A percentile compares a stretch with the other conserved stretches of the same genome.
Conservation (phyloP, 2,329 filamentous ascomycete genomes). For the Ustilaginoidea virens region DNA sequence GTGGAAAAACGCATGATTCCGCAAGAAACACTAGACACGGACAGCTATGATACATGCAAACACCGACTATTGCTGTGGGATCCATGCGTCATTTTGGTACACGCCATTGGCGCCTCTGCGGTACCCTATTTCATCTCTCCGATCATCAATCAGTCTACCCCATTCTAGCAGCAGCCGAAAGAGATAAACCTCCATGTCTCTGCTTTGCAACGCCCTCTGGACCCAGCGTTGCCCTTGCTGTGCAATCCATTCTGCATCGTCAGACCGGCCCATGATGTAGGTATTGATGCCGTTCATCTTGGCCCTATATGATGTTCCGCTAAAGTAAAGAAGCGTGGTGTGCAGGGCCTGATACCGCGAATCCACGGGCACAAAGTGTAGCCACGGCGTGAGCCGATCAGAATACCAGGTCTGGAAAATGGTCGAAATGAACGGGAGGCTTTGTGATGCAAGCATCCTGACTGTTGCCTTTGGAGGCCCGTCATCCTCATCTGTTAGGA, state of each 20-base stretch:
- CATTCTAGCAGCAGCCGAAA: slow-evolving; percentile 68
- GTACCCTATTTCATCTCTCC: slow-evolving; percentile 29
- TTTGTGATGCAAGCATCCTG: slow-evolving; percentile 47
- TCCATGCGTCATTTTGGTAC: slow-evolving; percentile 16
- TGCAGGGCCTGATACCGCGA: slow-evolving; percentile 58
- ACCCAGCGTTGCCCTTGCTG: slow-evolving; percentile 52
- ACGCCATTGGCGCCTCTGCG: slow-evolving; percentile 13
- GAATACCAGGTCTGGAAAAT: slow-evolving; percentile 72
- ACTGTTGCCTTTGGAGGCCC: slow-evolving; percentile 47
- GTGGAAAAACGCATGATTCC: no score
- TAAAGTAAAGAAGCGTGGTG: slow-evolving; percentile 60
- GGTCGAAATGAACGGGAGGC: slow-evolving; percentile 54
- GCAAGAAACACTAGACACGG: no score
- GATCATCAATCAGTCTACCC: slow-evolving; percentile 52
- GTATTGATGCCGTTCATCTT: slow-evolving; percentile 28
- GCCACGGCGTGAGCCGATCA: slow-evolving; percentile 57
- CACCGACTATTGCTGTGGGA: slow-evolving; percentile 4
- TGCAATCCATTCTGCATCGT: slow-evolving; percentile 50
- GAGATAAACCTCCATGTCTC: slow-evolving; percentile 70
- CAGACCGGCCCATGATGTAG: slow-evolving; percentile 27
- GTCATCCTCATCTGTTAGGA: slow-evolving; percentile 56
- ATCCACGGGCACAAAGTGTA: slow-evolving; percentile 70
- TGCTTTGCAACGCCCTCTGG: slow-evolving; percentile 42
- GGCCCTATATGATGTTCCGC: slow-evolving; percentile 33
- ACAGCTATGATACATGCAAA: no score